Percentiles rank a stretch among this genome's conserved stretches.
These are phyloP conservation scores for Pseudocercospora ulei DNA, from an alignment of 2,329 filamentous ascomycete species.

Conservation along the genomic window DNA sequence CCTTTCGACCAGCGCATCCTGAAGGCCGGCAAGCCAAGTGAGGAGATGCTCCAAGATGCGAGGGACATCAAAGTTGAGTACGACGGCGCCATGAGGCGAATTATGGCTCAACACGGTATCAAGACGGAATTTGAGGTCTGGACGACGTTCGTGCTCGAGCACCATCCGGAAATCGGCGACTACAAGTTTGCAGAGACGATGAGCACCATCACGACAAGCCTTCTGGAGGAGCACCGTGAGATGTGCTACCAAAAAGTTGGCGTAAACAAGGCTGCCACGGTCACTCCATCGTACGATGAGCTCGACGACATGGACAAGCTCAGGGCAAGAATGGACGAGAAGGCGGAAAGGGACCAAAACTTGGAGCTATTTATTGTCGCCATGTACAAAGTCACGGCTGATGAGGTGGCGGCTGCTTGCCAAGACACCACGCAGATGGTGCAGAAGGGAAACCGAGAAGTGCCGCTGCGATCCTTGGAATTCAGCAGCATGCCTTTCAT, in stretches of 20 bases:
- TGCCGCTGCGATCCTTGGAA: conserved; percentile 36
- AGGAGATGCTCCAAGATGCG: conserved; percentile 50
- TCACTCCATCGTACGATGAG: too few relatives aligned
- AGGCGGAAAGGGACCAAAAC: conserved; percentile 42
- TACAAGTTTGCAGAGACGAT: conserved; percentile 85
- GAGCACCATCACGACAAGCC: conserved; percentile 53
- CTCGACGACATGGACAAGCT: too few relatives aligned
- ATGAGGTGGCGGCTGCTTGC: conserved; percentile 55
- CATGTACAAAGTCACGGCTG: conserved; percentile 75
- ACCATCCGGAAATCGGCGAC: conserved; percentile 60
- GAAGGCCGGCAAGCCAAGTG: conserved; percentile 48
- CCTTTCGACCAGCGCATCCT: conserved; percentile 70
- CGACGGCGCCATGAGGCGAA: conserved; percentile 62
- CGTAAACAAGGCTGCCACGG: neutral
- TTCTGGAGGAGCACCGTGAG: conserved; percentile 61
- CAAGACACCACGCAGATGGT: conserved; percentile 41
- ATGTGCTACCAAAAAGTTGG: conserved; percentile 58
- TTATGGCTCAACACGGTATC: conserved; percentile 80
- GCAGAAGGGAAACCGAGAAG: conserved; percentile 35
- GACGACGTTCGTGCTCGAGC: conserved; percentile 71
- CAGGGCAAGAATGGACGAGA: conserved; percentile 14
- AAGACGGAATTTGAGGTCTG: conserved; percentile 84
- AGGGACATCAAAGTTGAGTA: conserved; percentile 63
- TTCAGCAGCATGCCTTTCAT: conserved; percentile 63
- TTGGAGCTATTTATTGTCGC: conserved; percentile 68